Evolutionary conservation across 1,139 yeast genomes (phyloP).

Genomic region (Lodderomyces margitis): DNA sequence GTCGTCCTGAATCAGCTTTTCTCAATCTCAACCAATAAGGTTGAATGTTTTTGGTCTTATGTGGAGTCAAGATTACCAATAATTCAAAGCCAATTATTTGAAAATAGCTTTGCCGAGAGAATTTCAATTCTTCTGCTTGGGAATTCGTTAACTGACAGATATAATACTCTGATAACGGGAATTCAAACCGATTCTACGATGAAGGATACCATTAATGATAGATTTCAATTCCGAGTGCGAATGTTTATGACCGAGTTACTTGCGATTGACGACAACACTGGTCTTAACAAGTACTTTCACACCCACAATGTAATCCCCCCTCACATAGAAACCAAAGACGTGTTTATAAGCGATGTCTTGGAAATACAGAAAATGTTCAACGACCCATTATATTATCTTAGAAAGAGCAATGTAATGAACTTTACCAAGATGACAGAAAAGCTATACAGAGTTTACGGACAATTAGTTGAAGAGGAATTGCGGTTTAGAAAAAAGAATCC

Average conservation of each 20-base stretch:
- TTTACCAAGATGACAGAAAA: slow-evolving; percentile 24
- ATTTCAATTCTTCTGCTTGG: slow-evolving; percentile 40
- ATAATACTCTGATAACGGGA: slow-evolving; percentile 16
- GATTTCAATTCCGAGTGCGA: slow-evolving; percentile 37
- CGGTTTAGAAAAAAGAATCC: slow-evolving; percentile 16
- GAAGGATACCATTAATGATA: slow-evolving; percentile 42
- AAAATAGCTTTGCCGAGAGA: slow-evolving; percentile 31
- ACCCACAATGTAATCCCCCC: slow-evolving; percentile 26
- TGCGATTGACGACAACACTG: slow-evolving; percentile 45
- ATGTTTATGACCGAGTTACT: slow-evolving; percentile 33
- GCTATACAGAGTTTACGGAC: slow-evolving; percentile 25
- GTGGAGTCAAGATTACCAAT: slow-evolving; percentile 31
- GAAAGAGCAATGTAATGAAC: slow-evolving; percentile 22
- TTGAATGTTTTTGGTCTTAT: slow-evolving; percentile 36
- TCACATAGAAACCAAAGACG: slow-evolving; percentile 17
- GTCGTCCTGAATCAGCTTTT: slow-evolving; percentile 22
- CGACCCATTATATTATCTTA: slow-evolving; percentile 36
- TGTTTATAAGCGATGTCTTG: slow-evolving; percentile 34
- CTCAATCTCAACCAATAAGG: slow-evolving; percentile 20
- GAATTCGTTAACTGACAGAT: slow-evolving; percentile 38
- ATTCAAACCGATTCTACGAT: slow-evolving; percentile 28
- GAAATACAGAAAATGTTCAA: slow-evolving; percentile 31
- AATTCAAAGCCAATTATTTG: slow-evolving; percentile 26
- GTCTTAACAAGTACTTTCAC: slow-evolving; percentile 42
- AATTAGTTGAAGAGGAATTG: slow-evolving; percentile 32